Base-by-base conservation (phyloP, 2,329 filamentous ascomycete genomes). In the Exophiala aquamarina region DNA sequence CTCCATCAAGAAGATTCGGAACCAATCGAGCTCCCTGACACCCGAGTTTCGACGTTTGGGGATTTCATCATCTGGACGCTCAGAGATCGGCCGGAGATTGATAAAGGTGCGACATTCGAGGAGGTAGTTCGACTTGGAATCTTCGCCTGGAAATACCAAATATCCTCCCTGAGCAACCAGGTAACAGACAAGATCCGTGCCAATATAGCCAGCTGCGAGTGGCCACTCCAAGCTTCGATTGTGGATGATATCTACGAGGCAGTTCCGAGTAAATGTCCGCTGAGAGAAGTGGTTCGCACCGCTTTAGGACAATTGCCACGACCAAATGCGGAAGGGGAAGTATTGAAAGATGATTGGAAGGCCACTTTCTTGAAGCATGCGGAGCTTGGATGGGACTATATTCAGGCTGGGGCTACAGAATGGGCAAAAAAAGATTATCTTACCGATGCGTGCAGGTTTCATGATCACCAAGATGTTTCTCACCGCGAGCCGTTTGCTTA, bases 21-120 rank as follows among this genome's bases (percentile, higher is more conserved):
- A 19, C 38, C 9, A 14, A 26, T 54, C 26, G n/a, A 31, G 15
- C 18, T 55, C 9, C 34, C 28, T 8, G 45, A 47, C 15, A 50
- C 44, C 2, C 8, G 29, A 1, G 9, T 48, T 6, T 42, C 38
- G 28, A 52, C 49, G 7, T 45, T 55, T 35, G 36, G 47, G 37
- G 52, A 56, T 18, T 56, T 56, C 40, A 41, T 53, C 17, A 41
- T 56, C 11, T 56, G 53, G 53, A 50, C 44, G 7, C 23, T 42
- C 21, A 21, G 28, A 10, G 44, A 31, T 3, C 20, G 35, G 17
- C 53, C 53, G 19, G 32, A 44, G 6, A 38, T 56, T 21, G 44
- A 49, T 8, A 41, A 50, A 4, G 10, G 14, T 5, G 35, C 45
- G 21, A 41, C 36, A 19, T 51, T 56, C 44, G 36, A 43, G 1